Conservation (phyloP, 2,329 filamentous ascomycete species). For the Bipolaris victoriae region DNA sequence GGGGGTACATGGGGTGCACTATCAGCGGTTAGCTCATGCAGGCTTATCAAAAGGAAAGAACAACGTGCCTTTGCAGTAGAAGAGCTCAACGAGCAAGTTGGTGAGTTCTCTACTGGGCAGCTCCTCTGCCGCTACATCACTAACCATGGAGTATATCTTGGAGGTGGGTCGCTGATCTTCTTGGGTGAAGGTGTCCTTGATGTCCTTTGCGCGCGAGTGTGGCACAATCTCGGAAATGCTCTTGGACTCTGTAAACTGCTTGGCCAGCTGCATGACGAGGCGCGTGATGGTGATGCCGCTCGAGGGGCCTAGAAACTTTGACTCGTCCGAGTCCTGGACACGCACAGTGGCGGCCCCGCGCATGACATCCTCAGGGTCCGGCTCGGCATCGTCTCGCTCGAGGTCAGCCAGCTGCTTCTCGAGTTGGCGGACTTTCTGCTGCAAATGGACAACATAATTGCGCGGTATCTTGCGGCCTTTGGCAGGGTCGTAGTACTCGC, state of each 20-base stretch:
- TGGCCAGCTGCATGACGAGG: constrained; percentile 94
- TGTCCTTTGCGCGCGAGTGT: constrained; percentile 69
- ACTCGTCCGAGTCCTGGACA: constrained; percentile 83
- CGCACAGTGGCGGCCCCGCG: constrained; percentile 85
- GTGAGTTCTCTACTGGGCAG: constrained; percentile 77
- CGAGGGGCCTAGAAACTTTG: constrained; percentile 88
- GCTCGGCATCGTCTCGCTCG: constrained; percentile 74
- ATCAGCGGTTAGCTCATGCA: constrained; percentile 23
- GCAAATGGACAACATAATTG: constrained; percentile 89
- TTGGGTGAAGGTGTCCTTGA: constrained; percentile 71
- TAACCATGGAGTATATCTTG: constrained; percentile 90
- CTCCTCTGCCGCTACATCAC: constrained; percentile 76
- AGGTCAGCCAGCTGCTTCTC: constrained; percentile 81
- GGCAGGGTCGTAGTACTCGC: constrained; percentile 93
- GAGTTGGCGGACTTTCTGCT: constrained; percentile 81
- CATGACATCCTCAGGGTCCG: constrained; percentile 82
- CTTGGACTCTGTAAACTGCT: constrained; percentile 87
- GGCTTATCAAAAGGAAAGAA: not conserved
- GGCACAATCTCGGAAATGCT: constrained; percentile 92
- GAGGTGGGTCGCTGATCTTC: constrained; percentile 70
- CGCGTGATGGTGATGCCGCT: constrained; percentile 96
- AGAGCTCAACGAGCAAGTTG: constrained; percentile 81
- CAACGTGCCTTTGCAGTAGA: constrained; percentile 75
- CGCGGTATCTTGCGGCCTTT: constrained; percentile 86
- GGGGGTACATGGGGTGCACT: constrained; percentile 89